Conservation (phyloP, 768 basidiomycete genomes). For the Suillus ampliporus region DNA sequence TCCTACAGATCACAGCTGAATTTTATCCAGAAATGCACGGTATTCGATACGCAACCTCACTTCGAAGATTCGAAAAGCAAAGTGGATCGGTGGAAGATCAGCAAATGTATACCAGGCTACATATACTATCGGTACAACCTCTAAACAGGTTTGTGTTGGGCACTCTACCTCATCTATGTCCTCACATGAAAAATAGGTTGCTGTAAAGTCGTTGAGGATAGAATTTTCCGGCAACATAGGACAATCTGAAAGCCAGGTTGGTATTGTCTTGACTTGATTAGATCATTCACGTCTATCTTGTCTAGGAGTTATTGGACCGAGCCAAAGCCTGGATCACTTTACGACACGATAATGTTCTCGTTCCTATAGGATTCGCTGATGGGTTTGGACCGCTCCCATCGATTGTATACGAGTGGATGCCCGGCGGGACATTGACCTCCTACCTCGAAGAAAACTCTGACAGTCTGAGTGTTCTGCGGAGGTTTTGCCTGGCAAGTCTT, state of each 20-base stretch:
- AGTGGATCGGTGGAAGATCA: not conserved
- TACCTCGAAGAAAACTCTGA: conserved; percentile 16
- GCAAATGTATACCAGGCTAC: not conserved
- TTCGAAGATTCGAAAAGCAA: not conserved
- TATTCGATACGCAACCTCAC: not conserved
- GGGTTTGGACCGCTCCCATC: conserved; percentile 28
- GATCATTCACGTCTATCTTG: not conserved
- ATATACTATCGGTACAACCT: not conserved
- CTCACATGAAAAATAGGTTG: not conserved
- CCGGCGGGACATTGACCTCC: conserved; percentile 26
- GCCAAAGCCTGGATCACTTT: not conserved
- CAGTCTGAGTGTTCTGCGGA: conserved; percentile 9
- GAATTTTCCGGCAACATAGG: not conserved
- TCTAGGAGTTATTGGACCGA: not conserved
- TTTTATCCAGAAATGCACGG: not conserved
- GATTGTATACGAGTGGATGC: conserved; percentile 32
- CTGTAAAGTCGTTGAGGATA: not conserved
- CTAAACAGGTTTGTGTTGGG: not conserved
- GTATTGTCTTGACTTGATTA: not conserved
- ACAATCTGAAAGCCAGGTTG: not conserved
- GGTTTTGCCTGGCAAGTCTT: conserved; percentile 21
- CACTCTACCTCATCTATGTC: no score
- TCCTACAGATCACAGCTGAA: not conserved
- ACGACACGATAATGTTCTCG: conserved; percentile 23
- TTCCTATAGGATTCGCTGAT: conserved; percentile 21